phyloP scores from a whole-genome alignment of 495 filamentous ascomycete species.

The Podospora anserina region DNA sequence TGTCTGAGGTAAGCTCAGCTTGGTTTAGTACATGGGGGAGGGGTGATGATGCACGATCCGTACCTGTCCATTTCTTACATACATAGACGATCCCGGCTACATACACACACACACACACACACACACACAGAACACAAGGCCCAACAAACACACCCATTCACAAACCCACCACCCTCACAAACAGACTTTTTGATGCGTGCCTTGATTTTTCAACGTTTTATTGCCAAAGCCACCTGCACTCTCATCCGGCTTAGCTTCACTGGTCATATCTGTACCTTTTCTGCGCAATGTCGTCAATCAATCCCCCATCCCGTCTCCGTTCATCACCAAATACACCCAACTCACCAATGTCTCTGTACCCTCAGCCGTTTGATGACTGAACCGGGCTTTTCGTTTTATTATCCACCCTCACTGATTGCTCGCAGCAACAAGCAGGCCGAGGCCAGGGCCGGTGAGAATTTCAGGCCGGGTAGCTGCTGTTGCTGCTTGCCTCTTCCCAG shows the following conservation, averaged over 20 bases:
- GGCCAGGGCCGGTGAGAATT: too few species aligned
- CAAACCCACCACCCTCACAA: not conserved
- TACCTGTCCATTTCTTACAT: not conserved
- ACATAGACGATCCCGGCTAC: not conserved
- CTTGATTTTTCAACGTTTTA: not conserved
- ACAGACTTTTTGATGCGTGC: not conserved
- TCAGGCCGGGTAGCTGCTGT: not conserved
- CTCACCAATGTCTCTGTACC: not conserved
- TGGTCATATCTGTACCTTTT: not conserved
- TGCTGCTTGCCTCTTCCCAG: not conserved
- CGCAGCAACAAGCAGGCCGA: not conserved
- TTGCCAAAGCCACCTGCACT: not conserved
- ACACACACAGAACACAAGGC: not conserved
- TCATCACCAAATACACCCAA: not conserved
- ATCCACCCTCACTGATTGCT: not conserved
- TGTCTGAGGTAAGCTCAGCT: not conserved
- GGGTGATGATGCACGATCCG: too few species aligned
- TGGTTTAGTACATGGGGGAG: not conserved
- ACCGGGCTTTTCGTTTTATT: not conserved
- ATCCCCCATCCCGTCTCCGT: not conserved
- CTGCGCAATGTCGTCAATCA: not conserved
- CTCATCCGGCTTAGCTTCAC: not conserved
- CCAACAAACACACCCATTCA: not conserved
- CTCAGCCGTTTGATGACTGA: not conserved
- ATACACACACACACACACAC: not conserved